Base-by-base conservation (phyloP, 2,329 filamentous ascomycete species). In the Periconia sp. region DNA sequence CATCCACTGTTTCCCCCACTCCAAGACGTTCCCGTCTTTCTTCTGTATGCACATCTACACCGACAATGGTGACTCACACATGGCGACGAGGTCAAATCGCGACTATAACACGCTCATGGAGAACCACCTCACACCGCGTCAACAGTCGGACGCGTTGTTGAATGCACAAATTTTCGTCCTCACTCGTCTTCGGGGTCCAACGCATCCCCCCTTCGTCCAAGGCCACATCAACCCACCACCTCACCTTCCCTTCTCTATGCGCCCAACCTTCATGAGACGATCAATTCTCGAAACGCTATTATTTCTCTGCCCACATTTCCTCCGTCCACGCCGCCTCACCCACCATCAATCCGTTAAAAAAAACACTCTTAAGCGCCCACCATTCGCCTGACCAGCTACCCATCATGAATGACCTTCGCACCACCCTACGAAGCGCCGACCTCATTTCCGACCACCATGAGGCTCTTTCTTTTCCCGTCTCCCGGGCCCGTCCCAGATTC, bases 31-130 rank as follows among this genome's bases (percentile, higher is more conserved):
- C n/a, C n/a, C n/a, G n/a, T n/a, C n/a, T n/a, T 27, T 42, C 46
- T 48, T 57, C 63, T 66, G 68, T 61, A 41, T 56, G 31, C 31
- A 33, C 8, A 33, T n/a, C 33, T 11, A 55, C 53, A 55, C 53
- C 54, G 54, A 53, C 46, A 35, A 30, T 50, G 58, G 67, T 73
- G 71, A 73, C 67, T 73, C 71, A 73, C 59, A 58, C 56, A 62
- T 57, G 67, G 63, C 67, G 62, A 64, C 50, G 60, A 62, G 53
- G 60, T 41, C 17, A 17, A 14, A 60, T 67, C 71, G 62, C 71
- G 70, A 71, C 70, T 69, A 73, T 70, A 73, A 73, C 71, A 72
- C 70, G 71, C 60, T 60, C 58, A 3, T 27, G 23, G 23, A 27
- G 23, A 27, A 42, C 11, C 41, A 42, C 15, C 33, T n/a, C 33